phyloP scores from a whole-genome alignment of 148 eudicot species.

The Linanthus parryae region DNA sequence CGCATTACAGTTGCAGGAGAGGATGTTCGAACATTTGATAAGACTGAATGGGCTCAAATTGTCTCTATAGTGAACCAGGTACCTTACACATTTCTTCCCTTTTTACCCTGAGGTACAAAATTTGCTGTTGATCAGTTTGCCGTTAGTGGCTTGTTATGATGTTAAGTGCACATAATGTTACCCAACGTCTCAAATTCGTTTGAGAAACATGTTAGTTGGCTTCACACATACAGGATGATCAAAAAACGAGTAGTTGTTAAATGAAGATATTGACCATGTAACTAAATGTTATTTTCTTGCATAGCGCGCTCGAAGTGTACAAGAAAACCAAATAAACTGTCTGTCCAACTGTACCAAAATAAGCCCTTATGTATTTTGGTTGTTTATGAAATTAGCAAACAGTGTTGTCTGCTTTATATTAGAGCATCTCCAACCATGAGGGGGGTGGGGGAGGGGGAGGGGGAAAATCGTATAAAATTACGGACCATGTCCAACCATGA shows the following conservation, averaged over 20 bases:
- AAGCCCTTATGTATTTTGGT: no score
- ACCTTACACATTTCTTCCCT: constrained; percentile 6
- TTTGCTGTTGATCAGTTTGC: no score
- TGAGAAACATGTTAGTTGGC: no score
- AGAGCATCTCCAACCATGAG: no score
- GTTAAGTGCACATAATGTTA: not conserved
- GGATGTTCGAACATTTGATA: constrained; percentile 86
- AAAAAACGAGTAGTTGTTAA: not conserved
- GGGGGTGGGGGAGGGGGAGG: no score
- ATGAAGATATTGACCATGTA: not conserved
- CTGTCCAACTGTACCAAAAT: not conserved
- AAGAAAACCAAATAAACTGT: not conserved
- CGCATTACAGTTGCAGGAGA: constrained; percentile 89
- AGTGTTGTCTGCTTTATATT: no score
- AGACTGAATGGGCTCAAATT: constrained; percentile 94
- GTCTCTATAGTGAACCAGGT: constrained; percentile 96
- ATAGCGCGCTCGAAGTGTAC: not conserved
- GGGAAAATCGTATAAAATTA: no score
- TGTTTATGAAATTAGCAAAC: no score
- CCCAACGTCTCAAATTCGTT: not conserved
- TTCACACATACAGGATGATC: no score
- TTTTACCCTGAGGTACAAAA: not conserved
- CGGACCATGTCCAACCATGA: no score
- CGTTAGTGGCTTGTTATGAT: not conserved
- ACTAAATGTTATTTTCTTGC: not conserved